A percentile compares a stretch with the other conserved stretches of the same genome.
phyloP scores from a whole-genome alignment of 768 basidiomycete genomes.

The Russula sp. region DNA sequence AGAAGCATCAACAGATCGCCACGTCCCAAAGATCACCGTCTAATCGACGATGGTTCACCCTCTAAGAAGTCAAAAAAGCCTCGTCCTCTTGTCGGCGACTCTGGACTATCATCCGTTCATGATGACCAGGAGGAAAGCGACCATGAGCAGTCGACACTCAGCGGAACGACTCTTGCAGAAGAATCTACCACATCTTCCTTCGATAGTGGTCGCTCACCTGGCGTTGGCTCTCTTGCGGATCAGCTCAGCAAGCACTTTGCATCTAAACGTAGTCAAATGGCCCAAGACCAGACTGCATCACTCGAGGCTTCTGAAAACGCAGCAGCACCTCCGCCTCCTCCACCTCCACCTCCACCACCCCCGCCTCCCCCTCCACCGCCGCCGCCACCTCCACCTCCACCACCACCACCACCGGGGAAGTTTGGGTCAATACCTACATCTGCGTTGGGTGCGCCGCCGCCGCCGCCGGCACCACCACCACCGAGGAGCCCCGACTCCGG shows the following conservation, averaged over 20 bases:
- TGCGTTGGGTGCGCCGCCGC: conserved; percentile 35
- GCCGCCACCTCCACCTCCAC: conserved; percentile 40
- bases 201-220: conserved; percentile 39
- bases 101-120: conserved; percentile 40
- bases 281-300: conserved; percentile 40
- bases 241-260: conserved; percentile 59
- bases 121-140: conserved; percentile 57
- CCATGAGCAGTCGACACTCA: conserved; percentile 46
- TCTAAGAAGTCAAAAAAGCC: conserved; percentile 41
- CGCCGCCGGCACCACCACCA: conserved; percentile 42
- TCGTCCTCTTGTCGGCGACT: conserved; percentile 42
- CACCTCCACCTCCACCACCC: conserved; percentile 34
- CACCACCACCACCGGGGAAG: conserved; percentile 40
- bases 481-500: conserved; percentile 39
- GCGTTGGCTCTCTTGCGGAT: conserved; percentile 55
- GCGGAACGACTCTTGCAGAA: conserved; percentile 52
- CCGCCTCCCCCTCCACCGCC: conserved; percentile 37
- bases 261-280: conserved; percentile 44
- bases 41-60: conserved; percentile 41
- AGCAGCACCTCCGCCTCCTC: conserved; percentile 29
- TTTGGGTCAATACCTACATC: conserved; percentile 33
- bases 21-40: conserved; percentile 46
- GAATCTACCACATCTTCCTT: conserved; percentile 44
- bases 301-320: conserved; percentile 40
- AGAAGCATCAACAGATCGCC: conserved; percentile 71